Percentiles rank a stretch among this genome's conserved stretches.
Conservation (phyloP, 163 green algal genomes). For the Trebouxia gelatinosa region DNA sequence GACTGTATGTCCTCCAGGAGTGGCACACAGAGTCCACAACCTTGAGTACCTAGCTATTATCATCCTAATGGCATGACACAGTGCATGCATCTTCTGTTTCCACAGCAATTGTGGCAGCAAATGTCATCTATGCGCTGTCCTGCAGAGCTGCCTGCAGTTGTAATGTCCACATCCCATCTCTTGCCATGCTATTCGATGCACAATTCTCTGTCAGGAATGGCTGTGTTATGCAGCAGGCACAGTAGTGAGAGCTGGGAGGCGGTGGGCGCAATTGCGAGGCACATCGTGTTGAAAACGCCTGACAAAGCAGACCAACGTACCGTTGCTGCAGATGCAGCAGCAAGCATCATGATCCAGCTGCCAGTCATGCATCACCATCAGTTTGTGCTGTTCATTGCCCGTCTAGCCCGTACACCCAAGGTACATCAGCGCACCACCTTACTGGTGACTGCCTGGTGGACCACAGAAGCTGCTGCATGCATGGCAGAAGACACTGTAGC, state of each 20-base stretch:
- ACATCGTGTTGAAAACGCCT: conserved; percentile 57
- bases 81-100: not conserved
- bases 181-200: not conserved
- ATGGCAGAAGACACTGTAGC: too few relatives aligned
- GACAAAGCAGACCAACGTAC: conserved; percentile 67
- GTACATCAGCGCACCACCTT: conserved; percentile 21
- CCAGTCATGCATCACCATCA: conserved; percentile 39
- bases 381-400: conserved; percentile 62
- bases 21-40: not conserved
- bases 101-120: not conserved
- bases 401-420: conserved; percentile 61
- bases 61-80: not conserved
- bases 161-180: conserved; percentile 1
- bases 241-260: conserved; percentile 38
- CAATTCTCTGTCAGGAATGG: not conserved
- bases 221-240: conserved; percentile 19
- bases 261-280: conserved; percentile 52
- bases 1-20: not conserved
- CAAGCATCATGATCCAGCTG: conserved; percentile 44
- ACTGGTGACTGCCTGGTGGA: not conserved
- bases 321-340: conserved; percentile 44
- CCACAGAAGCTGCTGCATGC: not conserved
- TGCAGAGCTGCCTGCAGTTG: too few relatives aligned
- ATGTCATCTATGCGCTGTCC: not conserved
- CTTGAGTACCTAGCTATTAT: not conserved